Base-by-base conservation (phyloP, 192 early-diverging fungal genomes). In the Phycomyces nitens region DNA sequence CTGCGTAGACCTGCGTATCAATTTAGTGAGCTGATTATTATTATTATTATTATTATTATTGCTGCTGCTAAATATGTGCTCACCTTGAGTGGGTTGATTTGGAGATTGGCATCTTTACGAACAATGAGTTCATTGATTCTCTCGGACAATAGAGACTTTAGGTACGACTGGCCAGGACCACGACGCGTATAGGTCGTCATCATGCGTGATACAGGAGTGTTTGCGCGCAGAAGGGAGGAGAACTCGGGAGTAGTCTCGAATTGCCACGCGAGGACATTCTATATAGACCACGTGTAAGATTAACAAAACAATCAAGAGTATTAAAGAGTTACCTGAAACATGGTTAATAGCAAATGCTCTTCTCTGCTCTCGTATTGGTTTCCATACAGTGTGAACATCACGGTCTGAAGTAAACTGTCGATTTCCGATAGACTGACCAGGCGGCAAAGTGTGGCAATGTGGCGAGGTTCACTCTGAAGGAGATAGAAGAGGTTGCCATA, bases 141-240 rank as follows among this genome's bases (percentile, higher is more conserved):
- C 52, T 89, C 84, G 5, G 93, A 89, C 44, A 92, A 77, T 22
- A 94, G 89, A 26, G 89, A 86, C 71, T 94, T 95, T 60, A 97
- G 75, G 58, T 98, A 98, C 15, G 89, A 88, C 77, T 95, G 93
- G 39, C 95, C 95, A 7, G 92, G 92, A 9, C 93, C 92, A 51
- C 96, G 89, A 53, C 94, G 86, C 0, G 94, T 95, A 72, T 98
- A 98, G 1, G 94, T 94, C 43, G 95, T 95, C 93, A 98, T 94
- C 94, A 96, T 96, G 40, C 95, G 88, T 11, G 94, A 95, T 14
- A 96, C 92, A 0, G 95, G 93, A 14, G 94, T 95, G 74, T 98
- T 98, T 56, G 94, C 92, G 21, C 95, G 91, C 67, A 98, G 78
- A 18, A 96, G 75, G 18, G 86, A 91, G 39, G 84, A 86, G 56